Evolutionary conservation across 2,329 filamentous ascomycete genomes (phyloP), one percentile per base, ranked within the genome.

Genomic region (Coniochaeta prunicola): DNA sequence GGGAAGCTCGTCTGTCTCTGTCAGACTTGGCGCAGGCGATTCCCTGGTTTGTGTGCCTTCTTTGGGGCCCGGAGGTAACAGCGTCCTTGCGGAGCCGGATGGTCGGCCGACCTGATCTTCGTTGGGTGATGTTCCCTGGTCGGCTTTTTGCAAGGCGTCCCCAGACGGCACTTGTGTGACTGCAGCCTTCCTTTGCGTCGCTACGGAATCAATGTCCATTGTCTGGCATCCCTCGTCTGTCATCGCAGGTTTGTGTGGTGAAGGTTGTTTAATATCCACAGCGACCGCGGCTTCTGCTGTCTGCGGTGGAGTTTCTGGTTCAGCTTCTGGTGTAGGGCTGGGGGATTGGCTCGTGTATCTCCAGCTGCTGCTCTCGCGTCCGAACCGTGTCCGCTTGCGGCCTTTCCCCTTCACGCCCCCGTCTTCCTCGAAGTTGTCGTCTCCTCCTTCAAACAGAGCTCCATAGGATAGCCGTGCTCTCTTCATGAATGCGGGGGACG

Each of bases 401-500:
- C 83, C 84, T 66, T 78, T 83, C 5, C 82, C 83, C 36, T 75
- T 80, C 26, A 82, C 75, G 45, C 79, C 80, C 1, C 82, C 83
- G 69, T 89, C 85, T 28, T 89, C 88, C 60, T 90, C 86, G 15
- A 93, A 87, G 3, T 86, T 82, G 65, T 92, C 86, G 62, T 85
- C 80, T 1, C 79, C 80, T 4, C 80, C 80, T 63, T 89, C 84
- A 56, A 88, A 84, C 0, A 88, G 73, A 0, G 85, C 83, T 1
- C 87, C 87, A 59, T 88, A 88, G 0, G 89, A 92, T 4, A 88
- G 75, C 58, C 88, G 80, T 15, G 84, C 81, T 57, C 88, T 81
- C 70, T 89, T 92, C 21, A 91, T 74, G 64, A 96, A 96, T 0
- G 90, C 90, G 0, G 92, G 92, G 2, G 91, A 96, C 4, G 83